phyloP scores from a whole-genome alignment of 2,329 filamentous ascomycete genomes.

The Aspergillus sp. region DNA sequence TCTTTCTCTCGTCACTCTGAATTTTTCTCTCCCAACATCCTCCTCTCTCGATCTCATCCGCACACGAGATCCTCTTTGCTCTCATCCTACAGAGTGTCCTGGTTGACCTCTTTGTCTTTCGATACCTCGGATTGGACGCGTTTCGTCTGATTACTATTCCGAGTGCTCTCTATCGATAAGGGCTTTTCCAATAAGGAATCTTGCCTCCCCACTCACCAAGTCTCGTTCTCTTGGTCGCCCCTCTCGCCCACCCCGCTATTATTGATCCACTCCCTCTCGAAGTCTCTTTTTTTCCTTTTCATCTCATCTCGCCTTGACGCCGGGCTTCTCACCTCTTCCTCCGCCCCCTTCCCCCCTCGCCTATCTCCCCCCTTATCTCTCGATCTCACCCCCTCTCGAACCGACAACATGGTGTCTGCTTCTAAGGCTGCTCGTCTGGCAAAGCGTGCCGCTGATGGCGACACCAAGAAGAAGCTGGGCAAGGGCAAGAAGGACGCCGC shows the following conservation, averaged over 20 bases:
- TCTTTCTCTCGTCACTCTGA: constrained; percentile 9
- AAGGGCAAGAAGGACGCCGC: constrained; percentile 56
- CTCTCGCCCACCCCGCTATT: constrained; percentile 31
- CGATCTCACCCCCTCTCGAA: constrained; percentile 10
- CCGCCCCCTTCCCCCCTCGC: constrained; percentile 13
- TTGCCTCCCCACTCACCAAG: constrained; percentile 19
- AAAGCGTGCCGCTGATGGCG: constrained; percentile 65
- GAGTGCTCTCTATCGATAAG: constrained; percentile 40
- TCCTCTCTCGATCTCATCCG: not conserved
- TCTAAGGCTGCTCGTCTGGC: constrained; percentile 68
- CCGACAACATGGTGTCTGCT: constrained; percentile 61
- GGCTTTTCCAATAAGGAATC: constrained; percentile 26
- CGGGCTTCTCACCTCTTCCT: constrained; percentile 21
- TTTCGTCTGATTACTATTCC: constrained; percentile 6
- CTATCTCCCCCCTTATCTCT: constrained; percentile 11
- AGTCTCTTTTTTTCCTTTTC: constrained; percentile 28
- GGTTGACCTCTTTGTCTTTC: not conserved
- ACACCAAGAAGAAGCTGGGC: constrained; percentile 66
- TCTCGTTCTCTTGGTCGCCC: constrained; percentile 24
- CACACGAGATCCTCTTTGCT: not conserved
- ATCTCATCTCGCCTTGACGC: constrained; percentile 13
- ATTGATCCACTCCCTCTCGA: constrained; percentile 31
- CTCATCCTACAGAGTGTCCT: not conserved
- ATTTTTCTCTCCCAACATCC: constrained; percentile 6
- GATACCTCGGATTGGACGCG: not conserved